phyloP scores from a whole-genome alignment of 306 rosid genomes.

The Fragaria vesca region DNA sequence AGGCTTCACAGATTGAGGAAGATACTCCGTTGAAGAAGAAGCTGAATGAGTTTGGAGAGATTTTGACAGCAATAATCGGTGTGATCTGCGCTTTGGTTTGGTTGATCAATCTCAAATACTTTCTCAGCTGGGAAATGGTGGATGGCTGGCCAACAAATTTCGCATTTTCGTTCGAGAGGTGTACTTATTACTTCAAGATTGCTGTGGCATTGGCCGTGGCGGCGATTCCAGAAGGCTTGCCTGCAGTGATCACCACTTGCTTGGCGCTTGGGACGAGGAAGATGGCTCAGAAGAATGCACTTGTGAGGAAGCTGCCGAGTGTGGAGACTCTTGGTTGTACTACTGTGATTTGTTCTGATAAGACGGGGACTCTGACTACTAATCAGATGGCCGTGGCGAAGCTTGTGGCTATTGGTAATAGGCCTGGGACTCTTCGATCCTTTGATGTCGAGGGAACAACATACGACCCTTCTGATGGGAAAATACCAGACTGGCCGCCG shows the following conservation, averaged over 20 bases:
- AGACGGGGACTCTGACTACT: slow-evolving; percentile 38
- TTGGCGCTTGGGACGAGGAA: slow-evolving; percentile 35
- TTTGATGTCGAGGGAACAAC: slow-evolving; percentile 77
- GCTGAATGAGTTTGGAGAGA: slow-evolving; percentile 37
- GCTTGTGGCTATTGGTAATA: slow-evolving; percentile 61
- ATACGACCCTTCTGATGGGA: slow-evolving; percentile 57
- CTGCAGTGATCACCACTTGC: slow-evolving; percentile 30
- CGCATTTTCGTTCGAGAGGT: slow-evolving; percentile 28
- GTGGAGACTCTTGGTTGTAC: slow-evolving; percentile 40
- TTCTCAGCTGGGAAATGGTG: slow-evolving; percentile 35
- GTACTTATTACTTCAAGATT: slow-evolving; percentile 41
- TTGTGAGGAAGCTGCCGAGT: slow-evolving; percentile 67
- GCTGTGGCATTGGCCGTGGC: slow-evolving; percentile 42
- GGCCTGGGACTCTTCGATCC: slow-evolving; percentile 39
- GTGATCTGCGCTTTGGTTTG: slow-evolving; percentile 33
- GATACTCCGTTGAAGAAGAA: slow-evolving; percentile 80
- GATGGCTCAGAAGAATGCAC: slow-evolving; percentile 43
- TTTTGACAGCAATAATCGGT: slow-evolving; percentile 33
- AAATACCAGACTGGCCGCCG: slow-evolving; percentile 53
- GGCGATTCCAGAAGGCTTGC: slow-evolving; percentile 37
- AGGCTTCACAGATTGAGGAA: slow-evolving; percentile 54
- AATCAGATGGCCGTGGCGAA: slow-evolving; percentile 74
- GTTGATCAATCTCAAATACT: slow-evolving; percentile 35
- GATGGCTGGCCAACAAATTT: slow-evolving; percentile 37
- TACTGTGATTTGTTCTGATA: slow-evolving; percentile 38